phyloP scores from a whole-genome alignment of 139 green algal species.

The Tetraselmis chui region DNA sequence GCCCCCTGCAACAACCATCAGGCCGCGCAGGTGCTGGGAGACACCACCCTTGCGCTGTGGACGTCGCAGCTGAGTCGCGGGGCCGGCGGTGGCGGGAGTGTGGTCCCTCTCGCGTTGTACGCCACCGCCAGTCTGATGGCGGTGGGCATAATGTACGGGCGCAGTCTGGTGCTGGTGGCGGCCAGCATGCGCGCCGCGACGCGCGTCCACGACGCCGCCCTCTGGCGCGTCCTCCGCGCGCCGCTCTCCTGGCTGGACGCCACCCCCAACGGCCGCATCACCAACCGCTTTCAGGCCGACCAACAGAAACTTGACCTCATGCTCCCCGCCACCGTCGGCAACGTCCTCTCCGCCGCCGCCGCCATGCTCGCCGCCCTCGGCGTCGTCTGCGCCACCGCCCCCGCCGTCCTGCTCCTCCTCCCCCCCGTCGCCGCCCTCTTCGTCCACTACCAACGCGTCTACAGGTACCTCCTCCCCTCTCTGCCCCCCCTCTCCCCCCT shows the following conservation, averaged over 20 bases:
- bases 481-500: background rate
- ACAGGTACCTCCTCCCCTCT: too few relatives aligned
- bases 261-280: conserved; percentile 78
- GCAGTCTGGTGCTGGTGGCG: background rate
- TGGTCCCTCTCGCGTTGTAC: background rate
- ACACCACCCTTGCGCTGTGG: background rate
- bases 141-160: background rate
- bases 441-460: background rate
- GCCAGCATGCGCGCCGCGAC: conserved; percentile 19
- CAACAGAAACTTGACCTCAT: background rate
- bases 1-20: too few relatives aligned
- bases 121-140: background rate
- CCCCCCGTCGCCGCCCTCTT: background rate
- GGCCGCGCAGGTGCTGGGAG: background rate
- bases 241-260: conserved; percentile 93
- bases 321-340: background rate
- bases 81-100: too few relatives aligned
- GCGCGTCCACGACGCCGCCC: conserved; percentile 42
- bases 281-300: conserved; percentile 64
- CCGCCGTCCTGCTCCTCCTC: background rate
- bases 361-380: background rate
- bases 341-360: background rate
- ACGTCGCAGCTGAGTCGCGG: background rate
- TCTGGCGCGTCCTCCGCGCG: conserved; percentile 50
- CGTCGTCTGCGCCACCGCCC: background rate